phyloP scores from a whole-genome alignment of 805 yeast species.

The Starmerella sp. region DNA sequence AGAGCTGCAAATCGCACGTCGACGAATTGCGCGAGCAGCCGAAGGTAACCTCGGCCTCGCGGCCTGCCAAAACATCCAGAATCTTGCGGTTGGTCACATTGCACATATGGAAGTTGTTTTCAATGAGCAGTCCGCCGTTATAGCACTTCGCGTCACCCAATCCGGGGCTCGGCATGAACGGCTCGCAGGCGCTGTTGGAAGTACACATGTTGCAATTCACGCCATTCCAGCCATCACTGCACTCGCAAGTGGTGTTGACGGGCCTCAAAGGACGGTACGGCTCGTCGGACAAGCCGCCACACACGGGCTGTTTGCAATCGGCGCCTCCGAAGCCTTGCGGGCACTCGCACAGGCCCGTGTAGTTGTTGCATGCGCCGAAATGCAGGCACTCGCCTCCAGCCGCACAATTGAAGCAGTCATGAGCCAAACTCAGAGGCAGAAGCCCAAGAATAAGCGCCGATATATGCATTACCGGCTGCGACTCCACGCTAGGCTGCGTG shows the following conservation, averaged over 20 bases:
- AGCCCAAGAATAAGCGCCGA: not conserved
- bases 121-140: slow-evolving; percentile 69
- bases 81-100: slow-evolving; percentile 84
- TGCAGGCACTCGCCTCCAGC: slow-evolving; percentile 81
- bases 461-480: not conserved
- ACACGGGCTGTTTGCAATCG: slow-evolving; percentile 78
- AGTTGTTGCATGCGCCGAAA: slow-evolving; percentile 76
- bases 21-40: slow-evolving; percentile 61
- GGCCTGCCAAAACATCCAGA: slow-evolving; percentile 64
- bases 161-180: slow-evolving; percentile 62
- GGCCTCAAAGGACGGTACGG: slow-evolving; percentile 47
- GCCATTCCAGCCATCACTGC: slow-evolving; percentile 85
- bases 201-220: slow-evolving; percentile 82
- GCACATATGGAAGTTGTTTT: slow-evolving; percentile 79
- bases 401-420: slow-evolving; percentile 78
- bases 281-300: slow-evolving; percentile 70
- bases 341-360: slow-evolving; percentile 86
- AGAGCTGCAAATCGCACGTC: slow-evolving; percentile 81
- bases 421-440: slow-evolving; percentile 6
- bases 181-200: slow-evolving; percentile 62
- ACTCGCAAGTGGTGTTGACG: slow-evolving; percentile 47
- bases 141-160: slow-evolving; percentile 77
- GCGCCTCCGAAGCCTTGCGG: slow-evolving; percentile 86
- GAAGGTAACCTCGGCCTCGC: slow-evolving; percentile 84
- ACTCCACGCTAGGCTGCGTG: not conserved